phyloP scores from a whole-genome alignment of 306 rosid genomes.

The Aeschynomene evenia region DNA sequence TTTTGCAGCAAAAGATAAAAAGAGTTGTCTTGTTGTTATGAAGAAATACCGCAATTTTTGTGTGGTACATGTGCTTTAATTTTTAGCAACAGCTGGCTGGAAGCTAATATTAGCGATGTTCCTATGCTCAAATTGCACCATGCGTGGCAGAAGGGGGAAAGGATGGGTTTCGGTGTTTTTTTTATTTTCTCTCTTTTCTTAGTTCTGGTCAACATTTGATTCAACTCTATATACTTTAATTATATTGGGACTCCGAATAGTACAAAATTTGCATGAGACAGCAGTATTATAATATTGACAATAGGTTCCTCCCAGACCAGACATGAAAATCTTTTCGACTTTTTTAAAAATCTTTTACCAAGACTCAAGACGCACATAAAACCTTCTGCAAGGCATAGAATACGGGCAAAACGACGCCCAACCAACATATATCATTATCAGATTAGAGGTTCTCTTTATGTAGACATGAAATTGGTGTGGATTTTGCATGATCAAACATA shows the following conservation, averaged over 20 bases:
- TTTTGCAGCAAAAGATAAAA: too few relatives aligned
- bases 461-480: constrained; percentile 17
- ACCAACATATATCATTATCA: neutral
- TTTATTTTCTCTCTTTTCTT: neutral
- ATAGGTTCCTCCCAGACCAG: constrained; percentile 41
- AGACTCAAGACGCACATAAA: constrained; percentile 9
- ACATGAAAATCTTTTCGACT: constrained; percentile 40
- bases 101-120: neutral
- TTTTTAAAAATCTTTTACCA: constrained; percentile 26
- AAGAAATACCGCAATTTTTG: neutral
- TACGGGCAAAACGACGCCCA: constrained; percentile 23
- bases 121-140: neutral
- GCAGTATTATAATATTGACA: constrained; percentile 25
- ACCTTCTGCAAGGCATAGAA: neutral
- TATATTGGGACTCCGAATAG: constrained; percentile 2
- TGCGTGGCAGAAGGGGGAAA: neutral
- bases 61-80: neutral
- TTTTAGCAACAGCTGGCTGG: neutral
- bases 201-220: neutral
- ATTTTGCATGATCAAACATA: neutral
- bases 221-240: constrained; percentile 9
- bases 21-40: neutral
- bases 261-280: constrained; percentile 20
- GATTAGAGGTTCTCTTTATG: constrained; percentile 33
- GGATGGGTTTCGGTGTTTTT: neutral